Base-by-base conservation (phyloP, 2,329 filamentous ascomycete genomes). In the Huntiella bhutanensis region DNA sequence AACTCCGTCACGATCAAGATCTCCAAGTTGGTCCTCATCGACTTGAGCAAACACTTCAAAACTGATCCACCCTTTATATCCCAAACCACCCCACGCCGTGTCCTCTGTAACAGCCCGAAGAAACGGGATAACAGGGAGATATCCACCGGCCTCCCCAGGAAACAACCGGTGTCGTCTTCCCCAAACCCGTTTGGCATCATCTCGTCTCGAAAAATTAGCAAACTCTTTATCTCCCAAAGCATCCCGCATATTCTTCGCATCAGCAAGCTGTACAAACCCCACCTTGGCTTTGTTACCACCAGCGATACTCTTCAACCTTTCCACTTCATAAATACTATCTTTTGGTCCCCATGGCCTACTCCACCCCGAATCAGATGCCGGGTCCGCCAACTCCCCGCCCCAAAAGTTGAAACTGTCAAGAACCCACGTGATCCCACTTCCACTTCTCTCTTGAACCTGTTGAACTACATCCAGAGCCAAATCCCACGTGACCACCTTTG, bases 381-480 rank as follows among this genome's bases (percentile, higher is more conserved):
- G 42, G n/a, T 48, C 43, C 8, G 36, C 41, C 11, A 41, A 35
- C 4, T 36, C 45, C 33, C 47, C 37, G 28, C 49, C 54, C 42
- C 50, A 52, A 13, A 58, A 50, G 44, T 58, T 54, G 34, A 59
- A 58, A 2, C 55, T 57, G 16, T 62, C 56, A 13, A 52, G 50
- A 2, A 63, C 42, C 13, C 47, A 33, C 17, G n/a, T 45, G 41
- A 55, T 54, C 17, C 17, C 17, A 8, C 49, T 34, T 49, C 15
- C 48, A 48, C 32, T 32, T 5, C 39, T 16, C 16, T 35, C 28
- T 11, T 17, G 15, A 28, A 51, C 34, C 4, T 38, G 36, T 15
- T 32, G 12, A n/a, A 55, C 43, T 0, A 49, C 41, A 12, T 50
- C 47, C 44, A 49, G 51, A 1, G 53, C 53, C 17, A 48, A 42